Base-by-base conservation (phyloP, 2,329 filamentous ascomycete genomes). In the Venturia oleaginea region DNA sequence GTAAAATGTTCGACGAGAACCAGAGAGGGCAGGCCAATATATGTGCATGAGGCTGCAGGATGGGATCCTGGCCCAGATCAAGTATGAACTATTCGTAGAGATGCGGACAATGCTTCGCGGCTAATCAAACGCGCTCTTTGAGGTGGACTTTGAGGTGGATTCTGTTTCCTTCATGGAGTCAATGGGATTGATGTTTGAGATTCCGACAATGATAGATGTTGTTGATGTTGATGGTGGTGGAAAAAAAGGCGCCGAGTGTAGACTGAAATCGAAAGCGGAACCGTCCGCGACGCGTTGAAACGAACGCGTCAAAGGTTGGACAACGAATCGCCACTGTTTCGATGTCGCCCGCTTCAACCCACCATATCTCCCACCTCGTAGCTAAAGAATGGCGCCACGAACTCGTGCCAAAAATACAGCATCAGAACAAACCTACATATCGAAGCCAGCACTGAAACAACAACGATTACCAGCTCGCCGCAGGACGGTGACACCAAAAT, bases 381-480 rank as follows among this genome's bases (percentile, higher is more conserved):
- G 17, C 19, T 19, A 57, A 34, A 57, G 51, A 7, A 62, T 62
- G 61, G n/a, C 61, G 17, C 61, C 61, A 10, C n/a, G 42, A 48
- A 32, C 40, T 34, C 61, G 61, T n/a, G 17, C 34, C n/a, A 60
- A 60, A 42, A 60, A 60, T 15, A 42, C 42, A 34, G 30, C 19
- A 22, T 2, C 11, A 46, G 61, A 62, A 15, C 42, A 54, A 17
- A 38, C 46, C 22, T 62, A 62, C 30, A 32, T 24, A 17, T 62
- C 61, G 15, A 62, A 24, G n/a, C 42, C 61, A 17, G 42, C 15
- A 30, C 5, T 37, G 32, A 48, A 32, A 30, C 61, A 62, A 24
- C n/a, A 40, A n/a, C 61, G 43, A 19, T 24, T 62, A 10, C 61
- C 61, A 4, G 27, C 27, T 51, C 30, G 30, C 22, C 38, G 40